Conservation (phyloP, 2,329 filamentous ascomycete genomes). For the Xylariaceae sp. region DNA sequence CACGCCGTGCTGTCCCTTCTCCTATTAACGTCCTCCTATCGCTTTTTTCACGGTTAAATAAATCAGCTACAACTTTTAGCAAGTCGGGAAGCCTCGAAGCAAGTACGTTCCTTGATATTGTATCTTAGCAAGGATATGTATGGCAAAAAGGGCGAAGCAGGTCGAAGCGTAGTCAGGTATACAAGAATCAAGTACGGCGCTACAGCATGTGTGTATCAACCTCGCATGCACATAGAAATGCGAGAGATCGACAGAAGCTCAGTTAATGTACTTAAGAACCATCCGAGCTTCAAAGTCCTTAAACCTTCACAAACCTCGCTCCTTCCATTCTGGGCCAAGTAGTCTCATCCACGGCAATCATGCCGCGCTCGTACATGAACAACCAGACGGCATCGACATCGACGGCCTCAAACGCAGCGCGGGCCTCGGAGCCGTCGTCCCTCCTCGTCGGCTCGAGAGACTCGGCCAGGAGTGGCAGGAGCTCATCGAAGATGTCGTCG, state of each 20-base stretch:
- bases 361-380: constrained; percentile 44
- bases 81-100: no score
- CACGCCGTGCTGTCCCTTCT: no score
- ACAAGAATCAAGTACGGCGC: no score
- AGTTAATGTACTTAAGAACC: neutral
- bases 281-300: no score
- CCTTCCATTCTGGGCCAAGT: constrained; percentile 39
- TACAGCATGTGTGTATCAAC: no score
- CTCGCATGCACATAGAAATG: neutral
- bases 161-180: no score
- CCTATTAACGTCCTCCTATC: no score
- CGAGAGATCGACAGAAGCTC: neutral
- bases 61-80: no score
- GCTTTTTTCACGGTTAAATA: no score
- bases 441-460: constrained; percentile 37
- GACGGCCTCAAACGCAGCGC: constrained; percentile 53
- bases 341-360: constrained; percentile 29
- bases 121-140: no score
- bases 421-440: constrained; percentile 39
- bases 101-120: no score
- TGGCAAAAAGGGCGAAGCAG: no score
- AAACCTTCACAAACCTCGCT: constrained; percentile 32
- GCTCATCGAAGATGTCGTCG: constrained; percentile 66
- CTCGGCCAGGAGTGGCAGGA: constrained; percentile 56
- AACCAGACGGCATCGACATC: constrained; percentile 79